A percentile compares a stretch with the other conserved stretches of the same genome.
phyloP scores from a whole-genome alignment of 345 rosid species.

The Boechera retrofracta region DNA sequence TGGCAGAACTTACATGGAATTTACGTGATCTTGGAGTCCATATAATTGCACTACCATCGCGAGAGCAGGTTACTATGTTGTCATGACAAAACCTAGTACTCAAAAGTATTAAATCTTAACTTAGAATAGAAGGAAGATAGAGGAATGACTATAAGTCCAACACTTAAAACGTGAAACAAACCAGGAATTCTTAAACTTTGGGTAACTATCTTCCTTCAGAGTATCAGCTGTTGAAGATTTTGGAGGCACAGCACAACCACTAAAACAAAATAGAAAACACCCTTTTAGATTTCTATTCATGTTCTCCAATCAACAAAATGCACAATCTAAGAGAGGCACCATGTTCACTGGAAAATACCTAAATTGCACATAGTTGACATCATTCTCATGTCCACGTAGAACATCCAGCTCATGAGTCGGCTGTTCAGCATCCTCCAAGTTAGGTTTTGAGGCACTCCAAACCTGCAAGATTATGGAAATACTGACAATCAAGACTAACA shows the following conservation, averaged over 20 bases:
- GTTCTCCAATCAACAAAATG: conserved; percentile 23
- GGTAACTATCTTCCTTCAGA: conserved; percentile 83
- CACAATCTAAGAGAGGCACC: conserved; percentile 32
- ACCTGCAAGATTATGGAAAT: conserved; percentile 68
- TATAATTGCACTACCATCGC: conserved; percentile 99
- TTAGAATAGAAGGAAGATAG: conserved; percentile 23
- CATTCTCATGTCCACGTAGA: conserved; percentile 94
- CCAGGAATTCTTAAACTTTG: conserved; percentile 94
- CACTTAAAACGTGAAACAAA: conserved; percentile 42
- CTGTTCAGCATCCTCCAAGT: conserved; percentile 63
- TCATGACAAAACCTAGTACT: conserved; percentile 87
- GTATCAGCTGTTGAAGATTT: conserved; percentile 72
- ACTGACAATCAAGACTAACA: conserved; percentile 32
- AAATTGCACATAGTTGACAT: conserved; percentile 96
- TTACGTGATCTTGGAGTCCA: conserved; percentile 94
- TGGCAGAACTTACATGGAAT: conserved; percentile 68
- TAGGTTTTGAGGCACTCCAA: conserved; percentile 88
- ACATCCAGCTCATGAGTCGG: conserved; percentile 93
- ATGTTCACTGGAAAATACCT: conserved; percentile 56
- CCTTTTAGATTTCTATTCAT: conserved; percentile 18
- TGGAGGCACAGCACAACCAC: conserved; percentile 91
- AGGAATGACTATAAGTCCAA: conserved; percentile 29
- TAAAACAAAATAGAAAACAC: conserved; percentile 46
- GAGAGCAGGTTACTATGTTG: conserved; percentile 97
- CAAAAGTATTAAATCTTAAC: conserved; percentile 29